Evolutionary conservation across 2,329 filamentous ascomycete genomes (phyloP).

Genomic region (Xylariaceae sp.): DNA sequence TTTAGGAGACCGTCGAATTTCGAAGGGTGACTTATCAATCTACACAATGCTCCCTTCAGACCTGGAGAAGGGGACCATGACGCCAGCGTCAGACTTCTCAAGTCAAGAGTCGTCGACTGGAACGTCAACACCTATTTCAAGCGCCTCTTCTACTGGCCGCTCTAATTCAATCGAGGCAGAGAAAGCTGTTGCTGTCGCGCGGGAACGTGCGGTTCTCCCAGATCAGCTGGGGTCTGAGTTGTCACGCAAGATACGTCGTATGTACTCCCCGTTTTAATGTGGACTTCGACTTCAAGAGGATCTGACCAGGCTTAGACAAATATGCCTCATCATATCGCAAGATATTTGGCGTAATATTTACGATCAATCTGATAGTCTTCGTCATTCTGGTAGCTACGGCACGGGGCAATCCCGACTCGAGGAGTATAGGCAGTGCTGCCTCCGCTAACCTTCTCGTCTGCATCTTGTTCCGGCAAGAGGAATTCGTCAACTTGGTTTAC

Average conservation of each 20-base stretch:
- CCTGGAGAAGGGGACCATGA: not conserved
- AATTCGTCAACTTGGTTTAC: slow-evolving; percentile 51
- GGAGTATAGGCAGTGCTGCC: slow-evolving; percentile 36
- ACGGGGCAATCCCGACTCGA: slow-evolving; percentile 37
- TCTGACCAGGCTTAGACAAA: slow-evolving; percentile 24
- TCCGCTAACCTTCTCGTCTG: slow-evolving; percentile 48
- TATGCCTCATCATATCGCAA: slow-evolving; percentile 45
- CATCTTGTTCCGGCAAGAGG: slow-evolving; percentile 51
- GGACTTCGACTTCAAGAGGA: not conserved
- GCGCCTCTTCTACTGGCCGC: slow-evolving; percentile 20
- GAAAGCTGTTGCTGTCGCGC: not conserved
- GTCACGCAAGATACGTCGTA: slow-evolving; percentile 28
- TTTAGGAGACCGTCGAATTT: not conserved
- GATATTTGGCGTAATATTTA: slow-evolving; percentile 51
- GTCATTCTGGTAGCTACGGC: slow-evolving; percentile 38
- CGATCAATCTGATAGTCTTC: slow-evolving; percentile 50
- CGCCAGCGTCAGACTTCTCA: not conserved
- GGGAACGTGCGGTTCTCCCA: slow-evolving; percentile 24
- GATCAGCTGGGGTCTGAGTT: slow-evolving; percentile 26
- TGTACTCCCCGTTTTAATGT: not conserved
- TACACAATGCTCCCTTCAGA: not conserved
- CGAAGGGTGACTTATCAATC: not conserved
- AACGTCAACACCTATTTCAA: slow-evolving; percentile 23
- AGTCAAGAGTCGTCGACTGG: slow-evolving; percentile 20
- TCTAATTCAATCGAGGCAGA: slow-evolving; percentile 22